Base-by-base conservation (phyloP, 2,329 filamentous ascomycete genomes). In the Trichoderma koningiopsis region DNA sequence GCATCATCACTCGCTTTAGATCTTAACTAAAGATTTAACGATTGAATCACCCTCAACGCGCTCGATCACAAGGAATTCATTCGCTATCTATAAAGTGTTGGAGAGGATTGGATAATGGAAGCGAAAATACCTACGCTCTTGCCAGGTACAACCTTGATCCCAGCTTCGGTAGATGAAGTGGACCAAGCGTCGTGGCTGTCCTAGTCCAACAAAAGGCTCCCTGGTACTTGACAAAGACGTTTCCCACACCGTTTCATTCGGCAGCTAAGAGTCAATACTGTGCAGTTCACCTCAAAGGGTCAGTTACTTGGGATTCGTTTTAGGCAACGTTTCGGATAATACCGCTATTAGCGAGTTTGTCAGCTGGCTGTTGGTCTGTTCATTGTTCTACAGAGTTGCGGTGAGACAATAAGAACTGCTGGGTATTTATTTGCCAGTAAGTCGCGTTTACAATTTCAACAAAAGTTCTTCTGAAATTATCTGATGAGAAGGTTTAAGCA, bases 71-170 rank as follows among this genome's bases (percentile, higher is more conserved):
- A 37, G 47, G 40, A 52, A 22, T 40, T 29, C 53, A 40, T 53
- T 57, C 53, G 29, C 52, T 57, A 65, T 43, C 62, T 57, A 65
- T 47, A 52, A 66, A 66, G 22, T 53, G n/a, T 35, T n/a, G 14
- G n/a, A 37, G 16, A 5, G 40, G 6, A 29, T 37, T 57, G 40
- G 55, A 37, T 22, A 22, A 31, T 47, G 55, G 37, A 43, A 43
- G 16, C 19, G 19, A 35, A 16, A 56, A 52, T 58, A 29, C n/a
- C n/a, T n/a, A n/a, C 40, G 52, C 55, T 59, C 22, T 19, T 19
- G 22, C 63, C 27, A 33, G 22, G 63, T 31, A 52, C 16, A 67
- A 52, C 53, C 55, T 58, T 59, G 40, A 67, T 58, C 62, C 63
- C 13, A 58, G 63, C 37, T 67, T 35, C 37, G 19, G n/a, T 57